phyloP scores from a whole-genome alignment of 345 rosid species.

The Gossypium raimondii region DNA sequence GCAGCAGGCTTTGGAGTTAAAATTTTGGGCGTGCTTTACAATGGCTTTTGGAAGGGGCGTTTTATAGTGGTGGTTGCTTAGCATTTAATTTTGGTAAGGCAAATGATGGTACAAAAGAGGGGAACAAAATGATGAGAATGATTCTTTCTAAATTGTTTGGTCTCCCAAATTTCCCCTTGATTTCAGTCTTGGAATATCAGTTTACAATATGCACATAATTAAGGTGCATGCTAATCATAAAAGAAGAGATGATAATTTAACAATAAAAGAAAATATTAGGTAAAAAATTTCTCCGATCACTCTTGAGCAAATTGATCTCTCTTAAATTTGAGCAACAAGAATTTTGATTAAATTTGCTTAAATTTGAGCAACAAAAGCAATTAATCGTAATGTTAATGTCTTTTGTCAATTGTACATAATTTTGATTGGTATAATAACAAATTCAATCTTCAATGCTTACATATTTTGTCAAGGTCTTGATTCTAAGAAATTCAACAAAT shows the following conservation, averaged over 20 bases:
- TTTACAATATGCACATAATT: neutral
- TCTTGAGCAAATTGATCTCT: too few relatives aligned
- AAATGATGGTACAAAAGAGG: slow-evolving; percentile 21
- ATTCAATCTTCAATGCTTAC: too few relatives aligned
- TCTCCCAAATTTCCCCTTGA: neutral
- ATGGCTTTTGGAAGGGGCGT: slow-evolving; percentile 45
- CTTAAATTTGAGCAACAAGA: too few relatives aligned
- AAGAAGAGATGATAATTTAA: neutral
- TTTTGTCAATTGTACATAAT: too few relatives aligned
- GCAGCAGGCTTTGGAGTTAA: slow-evolving; percentile 20
- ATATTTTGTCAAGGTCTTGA: too few relatives aligned
- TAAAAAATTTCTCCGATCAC: too few relatives aligned
- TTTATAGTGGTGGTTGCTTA: slow-evolving; percentile 51
- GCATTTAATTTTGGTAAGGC: slow-evolving; percentile 32
- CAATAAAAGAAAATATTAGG: too few relatives aligned
- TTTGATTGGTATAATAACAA: too few relatives aligned
- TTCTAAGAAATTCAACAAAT: too few relatives aligned
- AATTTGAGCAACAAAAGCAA: too few relatives aligned
- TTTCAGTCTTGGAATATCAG: neutral
- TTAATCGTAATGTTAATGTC: too few relatives aligned
- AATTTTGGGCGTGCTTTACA: slow-evolving; percentile 20
- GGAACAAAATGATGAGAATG: slow-evolving; percentile 51
- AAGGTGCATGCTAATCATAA: neutral
- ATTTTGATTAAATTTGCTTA: too few relatives aligned
- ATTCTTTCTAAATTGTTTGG: slow-evolving; percentile 1